Evolutionary conservation across 2,329 filamentous ascomycete genomes (phyloP), one percentile per base, ranked within the genome.

Genomic region (Knufia fluminis): DNA sequence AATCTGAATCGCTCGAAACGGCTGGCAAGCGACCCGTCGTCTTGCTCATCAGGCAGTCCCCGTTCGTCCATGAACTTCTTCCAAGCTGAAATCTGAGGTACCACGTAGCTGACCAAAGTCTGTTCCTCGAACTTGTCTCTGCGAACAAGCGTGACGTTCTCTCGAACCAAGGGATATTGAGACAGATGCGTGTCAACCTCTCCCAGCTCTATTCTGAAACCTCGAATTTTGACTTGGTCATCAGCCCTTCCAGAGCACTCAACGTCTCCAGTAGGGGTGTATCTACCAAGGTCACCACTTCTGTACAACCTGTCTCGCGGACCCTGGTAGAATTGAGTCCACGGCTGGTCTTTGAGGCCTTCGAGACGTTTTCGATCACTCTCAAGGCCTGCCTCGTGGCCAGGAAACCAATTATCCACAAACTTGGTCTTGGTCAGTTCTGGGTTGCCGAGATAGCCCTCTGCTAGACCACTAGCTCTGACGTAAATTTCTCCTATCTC

Each of bases 161-260:
- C 91, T 35, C 87, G 77, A 20, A 97, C 78, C 20, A 94, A 69
- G 1, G 79, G 80, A 67, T 86, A 79, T 39, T 81, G 77, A 48
- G 80, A 85, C 41, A 96, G 71, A 64, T 94, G 83, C 36, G 76
- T 85, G 66, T 97, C 90, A 57, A 97, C 96, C 58, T 97, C 92
- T 55, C 84, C 85, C 40, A 97, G 80, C 69, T 98, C 92, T 58
- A 98, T 94, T 53, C 91, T 78, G 75, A 96, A 97, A 1, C 91
- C 91, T 52, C 92, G 84, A 57, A 97, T 91, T 73, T 97, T 98
- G 71, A 96, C 86, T 64, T 97, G 91, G 57, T 84, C 78, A 62
- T 97, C 91, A 20, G 81, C 82, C 51, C 92, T 77, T 19, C 91
- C 91, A 8, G 85, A 83, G 61, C 82, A 86, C 61, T 85, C 84